phyloP scores from a whole-genome alignment of 2,329 filamentous ascomycete genomes.

The Monilinia vaccinii-corymbosi region DNA sequence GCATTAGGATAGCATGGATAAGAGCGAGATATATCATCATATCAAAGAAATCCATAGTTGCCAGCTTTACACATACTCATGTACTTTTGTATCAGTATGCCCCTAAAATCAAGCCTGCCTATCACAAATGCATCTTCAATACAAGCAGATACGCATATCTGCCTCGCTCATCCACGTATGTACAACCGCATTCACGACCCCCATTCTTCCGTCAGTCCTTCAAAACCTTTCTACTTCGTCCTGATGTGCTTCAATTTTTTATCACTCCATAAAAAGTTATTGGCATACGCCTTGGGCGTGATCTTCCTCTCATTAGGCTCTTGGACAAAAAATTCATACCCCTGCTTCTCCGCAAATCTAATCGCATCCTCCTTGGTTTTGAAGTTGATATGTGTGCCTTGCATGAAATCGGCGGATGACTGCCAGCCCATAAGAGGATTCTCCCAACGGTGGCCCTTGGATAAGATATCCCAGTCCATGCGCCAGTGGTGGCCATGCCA shows the following conservation, averaged over 20 bases:
- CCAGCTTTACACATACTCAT: not conserved
- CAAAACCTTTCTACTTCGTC: conserved; percentile 52
- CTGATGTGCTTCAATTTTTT: conserved; percentile 82
- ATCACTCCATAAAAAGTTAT: conserved; percentile 83
- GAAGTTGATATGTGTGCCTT: conserved; percentile 86
- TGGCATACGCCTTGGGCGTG: conserved; percentile 87
- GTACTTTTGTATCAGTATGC: not conserved
- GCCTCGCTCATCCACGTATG: conserved; percentile 5
- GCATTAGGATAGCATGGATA: no score
- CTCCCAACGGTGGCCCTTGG: conserved; percentile 95
- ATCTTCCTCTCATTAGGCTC: conserved; percentile 87
- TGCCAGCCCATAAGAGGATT: conserved; percentile 99
- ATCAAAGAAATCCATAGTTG: not conserved
- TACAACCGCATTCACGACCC: not conserved
- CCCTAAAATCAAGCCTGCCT: not conserved
- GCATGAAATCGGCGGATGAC: conserved; percentile 89
- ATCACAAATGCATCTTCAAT: not conserved
- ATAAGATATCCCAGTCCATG: conserved; percentile 95
- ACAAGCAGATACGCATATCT: conserved; percentile 1
- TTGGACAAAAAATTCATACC: conserved; percentile 98
- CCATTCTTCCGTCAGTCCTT: not conserved
- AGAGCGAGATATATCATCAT: not conserved
- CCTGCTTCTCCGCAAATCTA: conserved; percentile 93
- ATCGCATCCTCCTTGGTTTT: conserved; percentile 91
- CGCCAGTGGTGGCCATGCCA: conserved; percentile 84